Base-by-base conservation (phyloP, 306 rosid genomes). In the Hippophae rhamnoides region DNA sequence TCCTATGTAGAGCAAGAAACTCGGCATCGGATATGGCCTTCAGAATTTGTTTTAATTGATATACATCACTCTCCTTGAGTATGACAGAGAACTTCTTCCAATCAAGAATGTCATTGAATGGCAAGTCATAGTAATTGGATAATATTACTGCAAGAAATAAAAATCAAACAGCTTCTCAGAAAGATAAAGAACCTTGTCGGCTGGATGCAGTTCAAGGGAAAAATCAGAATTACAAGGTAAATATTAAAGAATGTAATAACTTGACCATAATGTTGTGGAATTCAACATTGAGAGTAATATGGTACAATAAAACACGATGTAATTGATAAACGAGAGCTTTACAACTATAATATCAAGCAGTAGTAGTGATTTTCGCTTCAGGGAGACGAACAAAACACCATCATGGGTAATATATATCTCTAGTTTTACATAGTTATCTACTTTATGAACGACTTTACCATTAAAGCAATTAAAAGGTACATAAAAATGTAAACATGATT, bases 31-130 rank as follows among this genome's bases (percentile, higher is more conserved):
- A 76, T 74, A 87, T 85, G 48, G 64, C 74, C 70, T 83, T 83
- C 18, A 92, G 95, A 62, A 86, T 92, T 77, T 86, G 85, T 72
- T 88, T 92, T 52, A 92, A 92, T 70, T 76, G 81, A 67, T 85
- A 92, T 3, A 92, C 95, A 77, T 85, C 94, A 52, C 70, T 70
- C 86, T 92, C 96, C 68, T 76, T 84, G 26, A 92, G 82, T 74
- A 92, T 41, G 44, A 92, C 90, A 9, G 90, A 60, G 70, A 92
- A 92, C 62, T 85, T 88, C 43, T 62, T 81, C 99, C 99, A 92
- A 69, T 92, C 88, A 46, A 92, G 85, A 73, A 92, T 84, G 58
- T 92, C 96, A 64, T 88, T 92, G 82, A 92, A 92, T 52, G 99
- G 99, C 42, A 92, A 88, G 77, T 92, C 95, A 61, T 92, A 92